Evolutionary conservation across 148 eudicot genomes (phyloP), one percentile per base, ranked within the genome.

Genomic region (Rhododendron ferrugineum): DNA sequence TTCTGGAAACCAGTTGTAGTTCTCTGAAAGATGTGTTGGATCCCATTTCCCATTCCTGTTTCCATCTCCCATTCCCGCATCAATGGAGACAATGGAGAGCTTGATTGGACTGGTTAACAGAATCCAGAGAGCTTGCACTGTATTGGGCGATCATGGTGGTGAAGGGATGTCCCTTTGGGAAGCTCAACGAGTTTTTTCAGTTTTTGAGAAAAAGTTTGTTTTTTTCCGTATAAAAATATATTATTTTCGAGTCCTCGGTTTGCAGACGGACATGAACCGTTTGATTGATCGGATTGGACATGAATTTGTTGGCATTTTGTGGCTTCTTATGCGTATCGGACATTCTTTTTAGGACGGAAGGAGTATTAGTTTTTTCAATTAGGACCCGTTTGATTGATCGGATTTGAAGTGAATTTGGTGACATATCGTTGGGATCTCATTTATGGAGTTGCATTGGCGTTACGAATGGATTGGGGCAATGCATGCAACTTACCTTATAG

Each of bases 91-190:
- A 85, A 91, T 95, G 97, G 94, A 93, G 87, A 95, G 94, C 91
- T 90, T 95, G 88, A 95, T 95, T 75, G 98, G 98, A 60, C 88
- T 95, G 11, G 97, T 95, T 20, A 95, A 95, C 89, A 88, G 91
- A 86, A 95, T 95, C 79, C 98, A 95, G 85, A 74, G 94, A 76
- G 98, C 97, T 6, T 95, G 98, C 84, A 95, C 98, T 13, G 95
- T 94, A 10, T 91, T 95, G 26, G 98, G 98, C 8, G 98, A 94
- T 91, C 98, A 95, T 86, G 98, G 98, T 11, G 98, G 98, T 34
- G 98, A 94, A 89, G 97, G 97, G 64, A 86, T 91, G 86, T 95
- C 98, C 50, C 94, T 95, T 60, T 94, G 98, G 97, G 98, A 95
- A 92, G 98, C 98, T 90, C 58, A 16, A 54, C 20, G 44, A 54